Conservation (phyloP, 2,329 filamentous ascomycete genomes). For the Periconia digitata region DNA sequence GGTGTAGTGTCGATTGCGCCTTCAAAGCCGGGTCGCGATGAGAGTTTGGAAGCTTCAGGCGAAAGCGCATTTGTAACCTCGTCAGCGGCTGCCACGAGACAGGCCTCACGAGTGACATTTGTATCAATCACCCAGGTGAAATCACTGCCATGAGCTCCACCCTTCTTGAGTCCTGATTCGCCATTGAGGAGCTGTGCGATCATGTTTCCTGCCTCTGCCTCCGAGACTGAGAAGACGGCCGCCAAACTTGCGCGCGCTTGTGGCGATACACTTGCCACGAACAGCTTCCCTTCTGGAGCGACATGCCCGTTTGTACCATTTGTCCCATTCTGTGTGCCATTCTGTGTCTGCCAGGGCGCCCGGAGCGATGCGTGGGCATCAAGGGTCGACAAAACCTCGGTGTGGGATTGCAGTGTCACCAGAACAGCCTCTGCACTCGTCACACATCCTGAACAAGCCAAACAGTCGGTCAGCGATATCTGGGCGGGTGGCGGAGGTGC, state of each 20-base stretch:
- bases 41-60: constrained; percentile 23
- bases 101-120: constrained; percentile 77
- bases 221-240: constrained; percentile 75
- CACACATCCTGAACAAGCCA: constrained; percentile 96
- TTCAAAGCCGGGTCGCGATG: constrained; percentile 28
- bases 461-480: constrained; percentile 94
- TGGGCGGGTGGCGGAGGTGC: constrained; percentile 73
- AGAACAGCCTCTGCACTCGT: constrained; percentile 97
- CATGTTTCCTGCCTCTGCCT: constrained; percentile 76
- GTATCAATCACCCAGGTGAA: constrained; percentile 94
- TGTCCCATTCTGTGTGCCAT: constrained; percentile 21
- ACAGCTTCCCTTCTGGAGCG: constrained; percentile 65
- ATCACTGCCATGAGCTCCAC: constrained; percentile 71
- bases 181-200: constrained; percentile 78
- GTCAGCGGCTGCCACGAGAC: constrained; percentile 64
- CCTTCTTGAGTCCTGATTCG: constrained; percentile 65
- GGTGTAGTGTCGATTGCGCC: constrained; percentile 48
- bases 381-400: constrained; percentile 81
- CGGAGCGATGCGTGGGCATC: constrained; percentile 60
- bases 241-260: constrained; percentile 89
- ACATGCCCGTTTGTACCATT: constrained; percentile 20
- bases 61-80: constrained; percentile 46
- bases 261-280: constrained; percentile 89
- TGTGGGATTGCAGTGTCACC: constrained; percentile 89
- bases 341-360: constrained; percentile 33